These are phyloP conservation scores for Pittosporum tobira DNA, from an alignment of 129 eudicot genomes.

Conservation along the genomic window DNA sequence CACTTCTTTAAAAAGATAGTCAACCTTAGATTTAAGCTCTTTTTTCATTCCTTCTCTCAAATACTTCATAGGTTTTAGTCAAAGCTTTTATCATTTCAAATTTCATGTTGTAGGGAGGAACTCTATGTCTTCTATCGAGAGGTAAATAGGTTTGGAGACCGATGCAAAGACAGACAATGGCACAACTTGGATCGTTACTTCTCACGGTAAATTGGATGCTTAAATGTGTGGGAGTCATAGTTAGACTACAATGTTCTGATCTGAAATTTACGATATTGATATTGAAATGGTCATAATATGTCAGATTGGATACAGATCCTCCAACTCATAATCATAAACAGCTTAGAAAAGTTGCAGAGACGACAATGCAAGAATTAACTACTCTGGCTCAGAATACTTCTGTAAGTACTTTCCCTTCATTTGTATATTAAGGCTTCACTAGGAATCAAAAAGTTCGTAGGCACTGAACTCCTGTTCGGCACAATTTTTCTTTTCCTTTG, in stretches of 20 bases:
- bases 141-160: conserved; percentile 40
- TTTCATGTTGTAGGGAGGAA: conserved; percentile 30
- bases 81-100: no score
- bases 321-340: conserved; percentile 12
- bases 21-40: not conserved
- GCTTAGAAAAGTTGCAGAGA: conserved; percentile 29
- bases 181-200: conserved; percentile 39
- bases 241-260: no score
- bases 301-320: conserved; percentile 35
- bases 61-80: not conserved
- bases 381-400: conserved; percentile 41
- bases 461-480: not conserved
- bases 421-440: not conserved
- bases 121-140: conserved; percentile 39
- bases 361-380: conserved; percentile 37
- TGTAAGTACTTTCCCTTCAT: conserved; percentile 21
- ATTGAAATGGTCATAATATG: no score
- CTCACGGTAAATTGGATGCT: conserved; percentile 27
- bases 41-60: not conserved
- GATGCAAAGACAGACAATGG: conserved; percentile 46
- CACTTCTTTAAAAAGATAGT: not conserved
- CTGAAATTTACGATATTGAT: no score
- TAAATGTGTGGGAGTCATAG: not conserved
- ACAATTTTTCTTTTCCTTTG: not conserved
- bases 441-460: not conserved